Conservation (phyloP, 495 filamentous ascomycete species). For the Mytilinidion resinicola region DNA sequence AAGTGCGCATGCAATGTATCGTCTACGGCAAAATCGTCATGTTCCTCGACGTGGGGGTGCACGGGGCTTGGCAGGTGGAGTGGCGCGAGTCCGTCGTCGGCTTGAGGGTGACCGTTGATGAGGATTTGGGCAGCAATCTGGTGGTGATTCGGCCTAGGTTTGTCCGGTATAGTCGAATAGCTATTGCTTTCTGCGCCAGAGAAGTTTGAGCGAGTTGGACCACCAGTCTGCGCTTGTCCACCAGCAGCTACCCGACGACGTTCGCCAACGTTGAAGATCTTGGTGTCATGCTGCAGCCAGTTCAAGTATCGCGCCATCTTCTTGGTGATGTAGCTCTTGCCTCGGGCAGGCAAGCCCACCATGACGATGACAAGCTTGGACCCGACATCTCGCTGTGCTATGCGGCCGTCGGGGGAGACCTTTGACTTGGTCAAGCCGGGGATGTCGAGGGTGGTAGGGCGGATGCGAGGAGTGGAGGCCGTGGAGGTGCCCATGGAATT, state of each 20-base stretch:
- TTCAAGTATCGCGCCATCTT: slow-evolving; percentile 92
- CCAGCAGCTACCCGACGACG: slow-evolving; percentile 75
- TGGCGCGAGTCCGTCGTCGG: slow-evolving; percentile 4
- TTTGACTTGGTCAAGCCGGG: slow-evolving; percentile 79
- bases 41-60: not conserved
- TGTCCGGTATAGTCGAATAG: slow-evolving; percentile 1
- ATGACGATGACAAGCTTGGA: slow-evolving; percentile 96
- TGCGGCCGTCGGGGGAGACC: slow-evolving; percentile 89
- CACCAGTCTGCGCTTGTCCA: slow-evolving; percentile 12
- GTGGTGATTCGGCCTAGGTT: not conserved
- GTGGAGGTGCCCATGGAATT: slow-evolving; percentile 40
- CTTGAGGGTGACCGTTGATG: slow-evolving; percentile 31
- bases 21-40: slow-evolving; percentile 6
- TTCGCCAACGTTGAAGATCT: slow-evolving; percentile 96
- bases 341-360: slow-evolving; percentile 90
- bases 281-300: slow-evolving; percentile 92
- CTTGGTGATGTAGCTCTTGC: slow-evolving; percentile 98
- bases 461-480: slow-evolving; percentile 48
- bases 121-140: slow-evolving; percentile 34
- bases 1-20: slow-evolving; percentile 11
- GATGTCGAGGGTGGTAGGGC: slow-evolving; percentile 43
- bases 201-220: not conserved
- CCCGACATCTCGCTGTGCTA: slow-evolving; percentile 85
- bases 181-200: not conserved
- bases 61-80: slow-evolving; percentile 11